Conservation (phyloP, 2,329 filamentous ascomycete species). For the Colletotrichum sp. region DNA sequence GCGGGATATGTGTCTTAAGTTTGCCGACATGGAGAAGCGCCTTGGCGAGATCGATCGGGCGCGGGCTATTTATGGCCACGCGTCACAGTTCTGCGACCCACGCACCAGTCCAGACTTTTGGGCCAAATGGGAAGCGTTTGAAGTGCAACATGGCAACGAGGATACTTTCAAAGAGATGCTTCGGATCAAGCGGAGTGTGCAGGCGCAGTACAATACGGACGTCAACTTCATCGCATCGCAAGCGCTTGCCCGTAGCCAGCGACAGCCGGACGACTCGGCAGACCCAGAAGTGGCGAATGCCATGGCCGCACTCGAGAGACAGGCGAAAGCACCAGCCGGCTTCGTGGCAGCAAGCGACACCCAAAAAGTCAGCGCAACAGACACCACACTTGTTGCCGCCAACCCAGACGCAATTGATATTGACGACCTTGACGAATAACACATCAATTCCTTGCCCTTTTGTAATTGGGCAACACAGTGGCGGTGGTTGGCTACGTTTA, state of each 20-base stretch:
- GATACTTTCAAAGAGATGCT: conserved; percentile 99
- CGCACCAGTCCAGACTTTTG: conserved; percentile 89
- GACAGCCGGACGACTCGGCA: conserved; percentile 51
- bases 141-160: conserved; percentile 97
- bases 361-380: conserved; percentile 57
- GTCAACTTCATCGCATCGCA: conserved; percentile 98
- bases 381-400: conserved; percentile 49
- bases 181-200: conserved; percentile 94
- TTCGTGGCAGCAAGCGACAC: conserved; percentile 89
- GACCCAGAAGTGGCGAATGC: conserved; percentile 68
- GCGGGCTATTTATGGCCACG: conserved; percentile 93
- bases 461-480: not conserved
- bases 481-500: not conserved
- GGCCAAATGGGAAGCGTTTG: conserved; percentile 96
- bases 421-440: conserved; percentile 71
- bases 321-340: conserved; percentile 85
- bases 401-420: conserved; percentile 90
- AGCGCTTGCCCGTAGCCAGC: conserved; percentile 82
- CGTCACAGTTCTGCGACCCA: conserved; percentile 96
- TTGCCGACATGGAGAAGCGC: conserved; percentile 93
- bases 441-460: conserved; percentile 9
- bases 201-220: conserved; percentile 98
- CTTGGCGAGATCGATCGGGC: conserved; percentile 94
- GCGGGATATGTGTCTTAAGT: conserved; percentile 98
- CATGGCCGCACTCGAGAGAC: conserved; percentile 87